Evolutionary conservation across 768 basidiomycete genomes (phyloP).

Genomic region (Neoboletus brunneissimus): DNA sequence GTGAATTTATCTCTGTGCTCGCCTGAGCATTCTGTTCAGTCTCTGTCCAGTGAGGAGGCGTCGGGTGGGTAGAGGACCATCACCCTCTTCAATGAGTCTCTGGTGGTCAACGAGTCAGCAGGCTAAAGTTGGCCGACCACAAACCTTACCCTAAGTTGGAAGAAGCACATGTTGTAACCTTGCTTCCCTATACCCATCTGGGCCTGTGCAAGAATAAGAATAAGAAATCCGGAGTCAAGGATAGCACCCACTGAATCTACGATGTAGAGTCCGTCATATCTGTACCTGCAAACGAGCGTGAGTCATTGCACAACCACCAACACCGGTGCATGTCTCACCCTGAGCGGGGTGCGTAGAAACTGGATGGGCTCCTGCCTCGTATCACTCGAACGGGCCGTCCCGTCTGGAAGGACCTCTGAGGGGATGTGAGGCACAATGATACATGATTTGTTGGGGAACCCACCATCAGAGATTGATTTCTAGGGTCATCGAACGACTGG

Average conservation of each 20-base stretch:
- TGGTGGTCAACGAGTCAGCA: constrained; percentile 3
- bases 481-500: constrained; percentile 23
- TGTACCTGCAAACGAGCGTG: constrained; percentile 19
- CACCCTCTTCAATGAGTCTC: constrained; percentile 26
- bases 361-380: constrained; percentile 27
- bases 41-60: constrained; percentile 16
- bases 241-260: constrained; percentile 22
- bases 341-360: constrained; percentile 16
- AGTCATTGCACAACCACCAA: background rate
- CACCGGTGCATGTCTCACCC: constrained; percentile 19
- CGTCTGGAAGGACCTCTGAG: constrained; percentile 30
- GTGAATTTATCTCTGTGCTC: background rate
- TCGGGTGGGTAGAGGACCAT: constrained; percentile 16
- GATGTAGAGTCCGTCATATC: constrained; percentile 33
- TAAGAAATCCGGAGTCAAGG: background rate
- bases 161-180: constrained; percentile 30
- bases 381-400: constrained; percentile 38
- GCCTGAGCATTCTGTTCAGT: constrained; percentile 14
- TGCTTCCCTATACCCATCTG: constrained; percentile 15
- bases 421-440: background rate
- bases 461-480: constrained; percentile 23
- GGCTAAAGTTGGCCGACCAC: background rate
- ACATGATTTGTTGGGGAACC: background rate
- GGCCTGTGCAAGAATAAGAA: constrained; percentile 18
- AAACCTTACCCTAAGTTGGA: constrained; percentile 24